A percentile compares a stretch with the other conserved stretches of the same genome.
Conservation (phyloP, 352 stramenopile genomes). For the Phytophthora litchii region DNA sequence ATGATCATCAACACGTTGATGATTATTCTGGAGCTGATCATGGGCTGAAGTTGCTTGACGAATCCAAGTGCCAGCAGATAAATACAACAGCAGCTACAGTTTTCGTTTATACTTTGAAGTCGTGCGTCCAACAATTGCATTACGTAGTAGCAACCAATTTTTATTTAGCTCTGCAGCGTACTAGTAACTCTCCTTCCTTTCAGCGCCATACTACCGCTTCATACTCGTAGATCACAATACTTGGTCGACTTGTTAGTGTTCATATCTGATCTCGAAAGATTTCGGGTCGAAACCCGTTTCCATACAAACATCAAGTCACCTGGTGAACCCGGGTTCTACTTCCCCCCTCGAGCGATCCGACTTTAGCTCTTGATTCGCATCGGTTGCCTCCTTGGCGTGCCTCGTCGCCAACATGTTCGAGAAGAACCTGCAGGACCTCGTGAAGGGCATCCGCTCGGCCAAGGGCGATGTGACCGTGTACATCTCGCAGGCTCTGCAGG, state of each 20-base stretch:
- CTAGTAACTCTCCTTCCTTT: neutral
- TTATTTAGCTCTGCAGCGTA: neutral
- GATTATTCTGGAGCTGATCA: conserved; percentile 81
- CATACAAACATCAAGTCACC: conserved; percentile 24
- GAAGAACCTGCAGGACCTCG: conserved; percentile 98
- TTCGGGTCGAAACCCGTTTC: conserved; percentile 28
- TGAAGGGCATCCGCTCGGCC: conserved; percentile 98
- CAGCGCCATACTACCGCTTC: neutral
- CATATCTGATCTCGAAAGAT: conserved; percentile 27
- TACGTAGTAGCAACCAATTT: neutral
- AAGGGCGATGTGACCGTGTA: conserved; percentile 96
- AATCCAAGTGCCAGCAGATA: conserved; percentile 7
- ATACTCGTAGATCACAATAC: too few relatives aligned
- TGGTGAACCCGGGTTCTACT: conserved; percentile 18
- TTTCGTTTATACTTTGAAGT: conserved; percentile 5
- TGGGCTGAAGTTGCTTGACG: conserved; percentile 46
- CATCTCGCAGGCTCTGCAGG: conserved; percentile 97
- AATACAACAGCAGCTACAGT: conserved; percentile 15
- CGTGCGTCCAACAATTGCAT: neutral
- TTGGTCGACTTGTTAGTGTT: neutral
- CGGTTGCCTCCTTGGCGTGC: conserved; percentile 1
- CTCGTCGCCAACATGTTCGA: conserved; percentile 92
- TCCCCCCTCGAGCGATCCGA: conserved; percentile 23
- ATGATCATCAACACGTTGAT: conserved; percentile 85
- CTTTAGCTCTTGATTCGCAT: conserved; percentile 37